Base-by-base conservation (phyloP, 1,139 yeast species). In the Maudiozyma humilis region DNA sequence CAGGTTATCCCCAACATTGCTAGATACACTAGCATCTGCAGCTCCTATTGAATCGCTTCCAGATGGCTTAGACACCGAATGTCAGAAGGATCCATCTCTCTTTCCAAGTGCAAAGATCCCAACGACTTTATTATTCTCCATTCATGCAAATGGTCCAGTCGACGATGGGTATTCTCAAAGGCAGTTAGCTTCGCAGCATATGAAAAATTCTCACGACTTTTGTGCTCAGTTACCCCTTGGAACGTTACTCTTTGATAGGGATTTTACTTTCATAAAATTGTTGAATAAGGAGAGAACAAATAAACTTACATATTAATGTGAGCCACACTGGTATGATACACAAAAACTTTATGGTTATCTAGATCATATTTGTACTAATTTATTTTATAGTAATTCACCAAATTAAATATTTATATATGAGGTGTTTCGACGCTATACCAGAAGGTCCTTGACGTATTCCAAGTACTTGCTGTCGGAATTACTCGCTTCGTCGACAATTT, bases 381-480 rank as follows among this genome's bases (percentile, higher is more conserved):
- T n/a, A 20, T 20, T 20, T 14, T 13, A 19, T 23, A 10, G 6
- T 6, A 23, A 23, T 23, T 20, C 19, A 20, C 12, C 23, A 20
- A 18, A 16, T 32, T 32, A 32, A 15, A n/a, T 32, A 32, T 32
- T 14, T 13, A 15, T n/a, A 12, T 20, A 10, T 13, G 6, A 4
- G 16, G 14, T 32, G 16, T 8, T 14, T 19, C n/a, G n/a, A n/a
- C n/a, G n/a, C n/a, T 32, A 42, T 19, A 42, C 16, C 34, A 50
- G 36, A 36, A 46, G 31, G 4, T 45, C 44, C 12, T 44, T 46
- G 2, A 59, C 46, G 31, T 52, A 52, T 32, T 53, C 48, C 14
- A 59, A 34, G 35, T 54, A 59, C 25, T 52, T 52, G 29, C 49
- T 49, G 27, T 55, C 45, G 12, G 42, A 33, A 8, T 42, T 33